Percentiles rank a stretch among this genome's conserved stretches.
Conservation (phyloP, 2,329 filamentous ascomycete species). For the Colletotrichum sansevieriae region DNA sequence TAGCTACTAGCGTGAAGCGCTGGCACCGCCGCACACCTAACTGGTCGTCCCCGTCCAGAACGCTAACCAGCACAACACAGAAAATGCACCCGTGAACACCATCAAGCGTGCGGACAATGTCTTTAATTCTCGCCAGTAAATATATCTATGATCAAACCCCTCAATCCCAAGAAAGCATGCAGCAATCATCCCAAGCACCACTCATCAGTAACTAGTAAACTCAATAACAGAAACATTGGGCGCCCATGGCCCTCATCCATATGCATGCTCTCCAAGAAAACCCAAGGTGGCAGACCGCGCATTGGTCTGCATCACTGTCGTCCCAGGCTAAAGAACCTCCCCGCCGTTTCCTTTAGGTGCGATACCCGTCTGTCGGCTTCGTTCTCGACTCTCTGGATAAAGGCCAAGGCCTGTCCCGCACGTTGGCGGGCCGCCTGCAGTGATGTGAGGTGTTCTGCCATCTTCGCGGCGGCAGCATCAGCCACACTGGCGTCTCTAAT, state of each 20-base stretch:
- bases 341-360: not conserved
- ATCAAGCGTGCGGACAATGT: not conserved
- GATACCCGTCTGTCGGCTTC: not conserved
- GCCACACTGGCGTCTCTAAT: not conserved
- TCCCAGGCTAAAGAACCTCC: not conserved
- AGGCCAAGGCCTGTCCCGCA: not conserved
- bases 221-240: not conserved
- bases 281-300: not conserved
- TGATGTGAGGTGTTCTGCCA: not conserved
- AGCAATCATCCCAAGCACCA: not conserved
- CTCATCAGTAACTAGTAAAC: not conserved
- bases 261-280: not conserved
- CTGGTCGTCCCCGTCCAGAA: not conserved
- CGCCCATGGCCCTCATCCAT: not conserved
- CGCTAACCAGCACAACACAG: not conserved
- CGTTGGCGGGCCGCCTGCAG: not conserved
- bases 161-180: not conserved
- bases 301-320: not conserved
- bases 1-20: not conserved
- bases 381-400: not conserved
- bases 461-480: not conserved
- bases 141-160: not conserved
- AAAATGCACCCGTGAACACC: not conserved
- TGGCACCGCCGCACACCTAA: not conserved
- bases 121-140: not conserved